Evolutionary conservation across 345 rosid species (phyloP), one percentile per base, ranked within the genome.

Genomic region (Syzygium jambos): DNA sequence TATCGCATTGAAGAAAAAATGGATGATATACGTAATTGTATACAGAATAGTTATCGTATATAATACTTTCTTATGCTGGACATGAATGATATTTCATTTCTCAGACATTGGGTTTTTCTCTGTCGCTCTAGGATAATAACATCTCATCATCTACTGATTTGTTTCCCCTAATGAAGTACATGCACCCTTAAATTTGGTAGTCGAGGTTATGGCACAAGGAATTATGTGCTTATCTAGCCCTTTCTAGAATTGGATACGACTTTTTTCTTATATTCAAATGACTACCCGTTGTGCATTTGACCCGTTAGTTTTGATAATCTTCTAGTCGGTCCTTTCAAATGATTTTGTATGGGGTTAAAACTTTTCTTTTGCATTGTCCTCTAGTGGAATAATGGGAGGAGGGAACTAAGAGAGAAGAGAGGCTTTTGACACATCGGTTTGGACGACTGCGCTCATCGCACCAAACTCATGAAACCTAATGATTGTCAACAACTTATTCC

Each of bases 401-500:
- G 38, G 82, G 82, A 73, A 73, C 82, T 19, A 38, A 22, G 49
- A 73, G 49, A 19, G 21, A 43, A 21, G 80, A 34, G 46, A 68
- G 82, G 21, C 49, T 38, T 73, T 73, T 41, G 27, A 73, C 27
- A 10, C 49, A 11, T 9, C 25, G 7, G 4, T 73, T 22, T 14
- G 82, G 49, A 9, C 27, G 82, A 19, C 49, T 34, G 21, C 21
- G 38, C 49, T 43, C 82, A 22, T 73, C 27, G 82, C 49, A 38
- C 49, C 82, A 22, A 73, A 73, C 82, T 38, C 14, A 38, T 73
- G 82, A 38, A 38, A 73, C 27, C 82, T 73, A 73, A 73, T 73
- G 82, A 73, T 73, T 73, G 49, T 73, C 82, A 73, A 73, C 82
- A 73, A 73, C 82, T 73, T 73, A 73, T 73, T 21, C 46, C 82